Conservation (phyloP, 2,329 filamentous ascomycete species). For the Hypoxylon sp. region DNA sequence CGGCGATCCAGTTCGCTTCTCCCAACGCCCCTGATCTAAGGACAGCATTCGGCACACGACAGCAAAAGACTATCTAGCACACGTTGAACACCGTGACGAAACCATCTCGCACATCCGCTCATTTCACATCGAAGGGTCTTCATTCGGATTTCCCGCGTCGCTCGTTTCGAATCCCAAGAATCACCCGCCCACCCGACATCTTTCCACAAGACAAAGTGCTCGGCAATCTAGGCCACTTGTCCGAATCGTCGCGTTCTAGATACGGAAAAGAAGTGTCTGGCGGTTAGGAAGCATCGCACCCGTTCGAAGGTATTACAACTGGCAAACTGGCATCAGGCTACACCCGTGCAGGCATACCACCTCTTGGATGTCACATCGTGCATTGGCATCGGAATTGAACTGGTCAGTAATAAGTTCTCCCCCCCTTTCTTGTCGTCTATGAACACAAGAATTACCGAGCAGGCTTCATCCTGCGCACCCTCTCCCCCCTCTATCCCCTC, state of each 20-base stretch:
- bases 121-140: slow-evolving; percentile 34
- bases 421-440: slow-evolving; percentile 2
- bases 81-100: slow-evolving; percentile 33
- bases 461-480: neutral
- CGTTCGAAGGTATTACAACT: slow-evolving; percentile 16
- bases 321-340: slow-evolving; percentile 22
- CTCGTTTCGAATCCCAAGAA: slow-evolving; percentile 35
- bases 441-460: slow-evolving; percentile 2
- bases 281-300: slow-evolving; percentile 9
- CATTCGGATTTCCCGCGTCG: slow-evolving; percentile 21
- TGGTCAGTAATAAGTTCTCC: slow-evolving; percentile 22
- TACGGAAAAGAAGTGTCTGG: slow-evolving; percentile 15
- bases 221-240: slow-evolving; percentile 22
- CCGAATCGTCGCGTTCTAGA: slow-evolving; percentile 5
- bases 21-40: slow-evolving; percentile 43
- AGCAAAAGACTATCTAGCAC: slow-evolving; percentile 33
- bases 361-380: slow-evolving; percentile 20
- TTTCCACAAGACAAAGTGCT: slow-evolving; percentile 15
- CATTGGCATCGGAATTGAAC: slow-evolving; percentile 8
- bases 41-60: slow-evolving; percentile 42
- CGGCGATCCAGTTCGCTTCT: slow-evolving; percentile 34
- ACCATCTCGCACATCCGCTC: slow-evolving; percentile 37
- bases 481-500: no score
- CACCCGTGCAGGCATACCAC: slow-evolving; percentile 18
- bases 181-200: no score